Evolutionary conservation across 2,329 filamentous ascomycete genomes (phyloP).

Genomic region (Nemania bipapillata): DNA sequence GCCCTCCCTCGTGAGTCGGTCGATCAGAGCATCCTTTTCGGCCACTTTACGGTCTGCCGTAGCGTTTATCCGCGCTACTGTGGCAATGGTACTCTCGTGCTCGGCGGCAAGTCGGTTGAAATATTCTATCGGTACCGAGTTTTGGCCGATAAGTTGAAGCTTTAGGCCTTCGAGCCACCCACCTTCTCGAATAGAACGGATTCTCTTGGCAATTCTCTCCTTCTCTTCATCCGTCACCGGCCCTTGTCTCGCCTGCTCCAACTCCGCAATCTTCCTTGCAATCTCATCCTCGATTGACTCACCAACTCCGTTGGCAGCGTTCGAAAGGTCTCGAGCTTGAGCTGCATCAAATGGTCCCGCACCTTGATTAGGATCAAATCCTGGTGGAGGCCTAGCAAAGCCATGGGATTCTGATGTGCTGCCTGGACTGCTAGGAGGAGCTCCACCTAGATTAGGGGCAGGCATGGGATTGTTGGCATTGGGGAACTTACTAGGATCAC

Average conservation of each 20-base stretch:
- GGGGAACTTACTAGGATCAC: background rate
- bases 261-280: constrained; percentile 15
- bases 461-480: background rate
- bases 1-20: background rate
- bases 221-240: constrained; percentile 32
- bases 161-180: constrained; percentile 42
- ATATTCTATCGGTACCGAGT: constrained; percentile 38
- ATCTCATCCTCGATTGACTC: constrained; percentile 39
- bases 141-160: constrained; percentile 28
- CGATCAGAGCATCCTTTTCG: constrained; percentile 13
- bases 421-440: background rate
- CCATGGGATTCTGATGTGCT: background rate
- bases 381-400: constrained; percentile 34
- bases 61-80: constrained; percentile 28
- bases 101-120: constrained; percentile 45
- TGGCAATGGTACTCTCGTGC: constrained; percentile 36
- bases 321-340: constrained; percentile 12
- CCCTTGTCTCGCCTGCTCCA: constrained; percentile 18
- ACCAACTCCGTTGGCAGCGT: constrained; percentile 25
- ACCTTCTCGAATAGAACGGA: constrained; percentile 28
- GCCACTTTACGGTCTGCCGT: background rate
- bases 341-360: constrained; percentile 9
- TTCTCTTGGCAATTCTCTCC: constrained; percentile 29
- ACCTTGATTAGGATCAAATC: constrained; percentile 32
- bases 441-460: background rate